Evolutionary conservation across 2,329 filamentous ascomycete genomes (phyloP).

Genomic region (Aschersonia sp.): DNA sequence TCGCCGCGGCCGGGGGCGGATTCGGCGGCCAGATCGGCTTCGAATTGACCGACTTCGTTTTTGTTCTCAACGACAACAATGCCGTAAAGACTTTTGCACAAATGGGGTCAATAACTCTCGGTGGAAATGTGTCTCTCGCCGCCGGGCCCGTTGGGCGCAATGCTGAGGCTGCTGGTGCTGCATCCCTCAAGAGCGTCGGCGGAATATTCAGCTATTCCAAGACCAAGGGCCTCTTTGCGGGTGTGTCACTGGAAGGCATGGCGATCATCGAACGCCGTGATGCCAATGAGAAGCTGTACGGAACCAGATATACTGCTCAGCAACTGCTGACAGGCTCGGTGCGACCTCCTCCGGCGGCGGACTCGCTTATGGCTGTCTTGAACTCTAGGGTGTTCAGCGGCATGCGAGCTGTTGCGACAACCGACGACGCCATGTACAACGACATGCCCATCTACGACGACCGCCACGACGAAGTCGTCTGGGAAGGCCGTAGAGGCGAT

Average conservation of each 20-base stretch:
- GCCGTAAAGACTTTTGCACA: slow-evolving; percentile 93
- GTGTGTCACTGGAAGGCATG: slow-evolving; percentile 85
- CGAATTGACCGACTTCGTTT: slow-evolving; percentile 88
- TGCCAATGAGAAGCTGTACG: slow-evolving; percentile 94
- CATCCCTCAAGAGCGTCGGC: slow-evolving; percentile 75
- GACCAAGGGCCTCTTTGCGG: slow-evolving; percentile 93
- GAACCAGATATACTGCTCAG: slow-evolving; percentile 62
- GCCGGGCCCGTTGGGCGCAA: slow-evolving; percentile 89
- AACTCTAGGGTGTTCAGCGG: slow-evolving; percentile 77
- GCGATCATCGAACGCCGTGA: slow-evolving; percentile 90
- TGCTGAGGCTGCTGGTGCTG: slow-evolving; percentile 88
- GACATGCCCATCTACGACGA: slow-evolving; percentile 84
- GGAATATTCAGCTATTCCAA: slow-evolving; percentile 96
- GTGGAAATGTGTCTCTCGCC: slow-evolving; percentile 91
- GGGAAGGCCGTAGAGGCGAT: slow-evolving; percentile 60
- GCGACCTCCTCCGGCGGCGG: slow-evolving; percentile 64
- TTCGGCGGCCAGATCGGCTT: slow-evolving; percentile 80
- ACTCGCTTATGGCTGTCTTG: slow-evolving; percentile 70
- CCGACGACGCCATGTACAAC: slow-evolving; percentile 70
- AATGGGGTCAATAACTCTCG: slow-evolving; percentile 77
- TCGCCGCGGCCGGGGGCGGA: slow-evolving; percentile 66
- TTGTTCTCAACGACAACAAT: slow-evolving; percentile 83
- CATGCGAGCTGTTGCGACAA: slow-evolving; percentile 24
- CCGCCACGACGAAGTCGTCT: slow-evolving; percentile 65
- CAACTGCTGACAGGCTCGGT: slow-evolving; percentile 72